Conservation (phyloP, 2,329 filamentous ascomycete species). For the Ophiostoma himal-ulmi region DNA sequence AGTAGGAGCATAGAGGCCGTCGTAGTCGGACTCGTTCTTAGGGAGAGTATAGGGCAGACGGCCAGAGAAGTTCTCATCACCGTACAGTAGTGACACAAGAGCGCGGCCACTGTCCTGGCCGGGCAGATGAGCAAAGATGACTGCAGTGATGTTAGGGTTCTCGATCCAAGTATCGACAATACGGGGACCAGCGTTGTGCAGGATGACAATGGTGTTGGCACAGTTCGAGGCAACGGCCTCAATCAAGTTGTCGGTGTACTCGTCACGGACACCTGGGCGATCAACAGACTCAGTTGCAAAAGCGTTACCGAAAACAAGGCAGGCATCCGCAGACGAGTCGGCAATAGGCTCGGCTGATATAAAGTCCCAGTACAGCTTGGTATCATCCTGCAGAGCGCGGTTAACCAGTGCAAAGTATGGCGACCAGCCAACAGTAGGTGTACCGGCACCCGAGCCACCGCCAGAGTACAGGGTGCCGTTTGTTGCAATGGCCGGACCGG, state of each 20-base stretch:
- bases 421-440: slow-evolving; percentile 40
- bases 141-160: slow-evolving; percentile 56
- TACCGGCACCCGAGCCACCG: slow-evolving; percentile 34
- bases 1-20: slow-evolving; percentile 10
- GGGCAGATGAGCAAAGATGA: slow-evolving; percentile 58
- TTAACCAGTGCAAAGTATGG: slow-evolving; percentile 51
- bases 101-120: slow-evolving; percentile 56
- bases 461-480: slow-evolving; percentile 42
- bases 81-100: slow-evolving; percentile 52
- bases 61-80: slow-evolving; percentile 51
- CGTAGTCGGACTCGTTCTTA: slow-evolving; percentile 47
- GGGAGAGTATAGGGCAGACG: slow-evolving; percentile 57
- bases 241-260: slow-evolving; percentile 55
- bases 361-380: slow-evolving; percentile 56
- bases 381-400: slow-evolving; percentile 50
- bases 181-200: slow-evolving; percentile 58
- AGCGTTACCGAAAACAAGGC: slow-evolving; percentile 59
- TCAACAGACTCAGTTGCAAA: slow-evolving; percentile 68
- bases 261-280: slow-evolving; percentile 57
- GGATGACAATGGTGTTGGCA: slow-evolving; percentile 56
- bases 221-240: slow-evolving; percentile 52
- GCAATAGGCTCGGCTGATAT: slow-evolving; percentile 44
- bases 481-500: slow-evolving; percentile 30
- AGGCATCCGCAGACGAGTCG: slow-evolving; percentile 50
- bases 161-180: slow-evolving; percentile 57